Base-by-base conservation (phyloP, 768 basidiomycete species). In the Pleurotus sapidus region DNA sequence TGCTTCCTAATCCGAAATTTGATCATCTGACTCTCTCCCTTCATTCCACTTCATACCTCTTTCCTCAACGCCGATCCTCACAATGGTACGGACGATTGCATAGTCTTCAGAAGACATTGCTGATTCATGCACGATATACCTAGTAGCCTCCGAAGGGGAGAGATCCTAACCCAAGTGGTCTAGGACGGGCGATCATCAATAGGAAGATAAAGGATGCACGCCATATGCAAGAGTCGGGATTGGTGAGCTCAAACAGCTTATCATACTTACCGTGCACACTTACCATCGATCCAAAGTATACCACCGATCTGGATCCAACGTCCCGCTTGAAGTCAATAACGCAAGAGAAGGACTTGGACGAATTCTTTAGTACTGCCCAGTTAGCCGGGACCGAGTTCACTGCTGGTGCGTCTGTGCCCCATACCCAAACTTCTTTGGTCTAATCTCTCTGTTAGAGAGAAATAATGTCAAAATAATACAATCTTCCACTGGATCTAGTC, bases 121-220 rank as follows among this genome's bases (percentile, higher is more conserved):
- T 45, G 42, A 43, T 43, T 2, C 42, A 42, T 54, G 34, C 25
- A 30, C 40, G 34, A 9, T 11, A 61, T 23, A n/a, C 48, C 47
- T 17, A 18, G 24, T 62, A 87, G 86, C 74, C 87, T 60, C 78
- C 82, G 23, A 89, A 80, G 71, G 71, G 77, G 42, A 82, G 76
- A 68, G 82, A 86, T 63, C 77, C 67, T 15, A 91, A 91, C 68
- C 77, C 87, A 0, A 88, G 87, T 60, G 97, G 97, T 12, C 79
- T 99, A 24, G 97, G 97, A 34, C 83, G 93, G 59, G 95, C 97
- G 24, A 93, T 99, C 68, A 97, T 98, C 68, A 98, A 99, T 66
- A 86, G 85, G 62, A 87, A 89, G 73, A 82, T 82, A 15, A 91
- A 91, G 68, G 91, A 92, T 76, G 87, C 88, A 27, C 79, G 79